Evolutionary conservation across 2,329 filamentous ascomycete species (phyloP).

Genomic region (Penicillium sp.): DNA sequence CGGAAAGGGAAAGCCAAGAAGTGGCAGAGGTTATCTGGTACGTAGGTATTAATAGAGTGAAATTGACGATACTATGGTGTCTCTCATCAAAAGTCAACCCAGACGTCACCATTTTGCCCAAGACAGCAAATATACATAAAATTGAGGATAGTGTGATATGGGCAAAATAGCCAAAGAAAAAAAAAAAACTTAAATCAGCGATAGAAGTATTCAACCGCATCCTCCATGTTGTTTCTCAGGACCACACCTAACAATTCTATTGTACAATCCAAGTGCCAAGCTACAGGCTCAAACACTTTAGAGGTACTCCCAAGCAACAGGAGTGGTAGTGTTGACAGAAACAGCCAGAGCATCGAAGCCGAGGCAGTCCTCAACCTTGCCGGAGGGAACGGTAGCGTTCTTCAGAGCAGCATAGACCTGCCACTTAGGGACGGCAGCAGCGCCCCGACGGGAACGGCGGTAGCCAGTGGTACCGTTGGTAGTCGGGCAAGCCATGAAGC

Average conservation of each 20-base stretch:
- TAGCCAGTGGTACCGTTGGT: constrained; percentile 11
- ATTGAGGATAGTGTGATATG: neutral
- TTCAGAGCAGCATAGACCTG: constrained; percentile 42
- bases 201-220: neutral
- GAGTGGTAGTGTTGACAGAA: constrained; percentile 19
- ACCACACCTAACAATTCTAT: neutral
- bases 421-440: constrained; percentile 25
- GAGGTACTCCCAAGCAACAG: constrained; percentile 42
- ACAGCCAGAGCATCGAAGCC: constrained; percentile 39
- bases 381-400: constrained; percentile 41
- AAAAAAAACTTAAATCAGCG: neutral
- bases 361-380: constrained; percentile 40
- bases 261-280: neutral
- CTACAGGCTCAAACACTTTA: constrained; percentile 20
- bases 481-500: constrained; percentile 46
- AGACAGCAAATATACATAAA: neutral
- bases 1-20: too few relatives aligned
- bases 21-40: too few relatives aligned
- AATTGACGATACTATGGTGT: too few relatives aligned
- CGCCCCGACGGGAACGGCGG: constrained; percentile 10
- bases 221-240: neutral
- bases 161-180: neutral
- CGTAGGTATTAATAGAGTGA: neutral
- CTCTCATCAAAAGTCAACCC: too few relatives aligned
- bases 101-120: too few relatives aligned